Evolutionary conservation across 1,139 yeast species (phyloP).

Genomic region (Pichia sorboxylosa): DNA sequence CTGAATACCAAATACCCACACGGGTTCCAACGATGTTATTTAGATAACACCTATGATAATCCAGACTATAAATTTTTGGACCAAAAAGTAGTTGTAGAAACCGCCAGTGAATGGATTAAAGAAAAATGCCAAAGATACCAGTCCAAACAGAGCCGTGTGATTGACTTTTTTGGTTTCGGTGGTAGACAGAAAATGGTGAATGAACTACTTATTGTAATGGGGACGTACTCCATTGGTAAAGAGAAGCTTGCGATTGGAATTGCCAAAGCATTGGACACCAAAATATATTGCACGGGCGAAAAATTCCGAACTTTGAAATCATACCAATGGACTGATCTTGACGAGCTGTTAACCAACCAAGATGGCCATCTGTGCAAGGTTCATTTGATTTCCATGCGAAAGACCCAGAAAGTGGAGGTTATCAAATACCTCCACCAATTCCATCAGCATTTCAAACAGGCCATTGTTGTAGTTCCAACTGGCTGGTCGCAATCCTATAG

Average conservation of each 20-base stretch:
- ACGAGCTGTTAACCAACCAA: conserved; percentile 24
- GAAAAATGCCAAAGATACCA: conserved; percentile 19
- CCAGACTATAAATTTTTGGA: conserved; percentile 68
- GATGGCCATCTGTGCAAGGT: conserved; percentile 35
- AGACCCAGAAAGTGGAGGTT: conserved; percentile 30
- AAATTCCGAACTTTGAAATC: conserved; percentile 37
- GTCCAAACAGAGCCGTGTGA: conserved; percentile 29
- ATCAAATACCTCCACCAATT: conserved; percentile 42
- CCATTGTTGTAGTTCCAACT: conserved; percentile 65
- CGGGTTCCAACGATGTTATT: conserved; percentile 47
- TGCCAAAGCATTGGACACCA: conserved; percentile 43
- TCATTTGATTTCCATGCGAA: conserved; percentile 49
- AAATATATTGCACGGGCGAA: conserved; percentile 38
- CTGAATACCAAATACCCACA: conserved; percentile 24
- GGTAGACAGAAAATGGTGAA: neutral
- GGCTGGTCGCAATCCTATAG: conserved; percentile 54
- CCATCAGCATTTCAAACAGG: conserved; percentile 36
- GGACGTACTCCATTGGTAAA: conserved; percentile 87
- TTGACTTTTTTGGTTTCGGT: conserved; percentile 25
- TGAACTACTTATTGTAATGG: conserved; percentile 54
- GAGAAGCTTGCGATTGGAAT: conserved; percentile 68
- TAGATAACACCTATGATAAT: conserved; percentile 81
- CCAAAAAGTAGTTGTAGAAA: conserved; percentile 54
- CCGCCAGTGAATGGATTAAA: conserved; percentile 46
- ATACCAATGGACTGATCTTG: conserved; percentile 26